Base-by-base conservation (phyloP, 176 grass and related monocot species). In the Paspalum vaginatum region DNA sequence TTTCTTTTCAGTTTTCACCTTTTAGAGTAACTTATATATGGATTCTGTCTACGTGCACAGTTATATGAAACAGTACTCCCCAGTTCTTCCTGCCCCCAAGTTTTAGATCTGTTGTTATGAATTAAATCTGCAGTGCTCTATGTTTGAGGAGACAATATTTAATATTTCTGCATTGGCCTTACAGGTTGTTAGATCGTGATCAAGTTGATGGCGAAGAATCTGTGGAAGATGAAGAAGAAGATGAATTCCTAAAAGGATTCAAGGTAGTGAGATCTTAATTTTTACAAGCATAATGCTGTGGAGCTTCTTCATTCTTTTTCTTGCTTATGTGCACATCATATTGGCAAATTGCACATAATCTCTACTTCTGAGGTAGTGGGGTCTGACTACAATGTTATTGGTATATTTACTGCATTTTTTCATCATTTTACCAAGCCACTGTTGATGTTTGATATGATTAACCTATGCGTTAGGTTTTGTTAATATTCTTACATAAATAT, bases 211-310 rank as follows among this genome's bases (percentile, higher is more conserved):
- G 78, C 7, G 97, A 99, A 87, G 97, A 96, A 67, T 71, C 79
- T 84, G 82, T 95, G 81, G 82, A 93, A 84, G 97, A 99, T 69
- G 93, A 93, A 75, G 97, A 89, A 48, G 93, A 96, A 7, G 88
- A 87, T n/a, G 93, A 85, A 67, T 91, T 99, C 75, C 69, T 99
- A 51, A 99, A 99, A 99, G 97, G 93, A 84, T 99, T 99, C 76
- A 99, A 99, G 97, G 97, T 99, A 83, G 8, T 25, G 48, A 42
- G n/a, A 37, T 79, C 9, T 69, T 59, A 40, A 62, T 39, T 70
- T 11, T 81, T 59, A 55, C 50, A 76, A 55, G 20, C 46, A 60
- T 75, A 72, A 55, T 55, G 8, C 13, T 26, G 59, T 32, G 20
- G 39, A 54, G 14, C 20, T 82, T 72, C 37, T 58, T 77, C 65